Base-by-base conservation (phyloP, 2,329 filamentous ascomycete genomes). In the Penicillium sp. region DNA sequence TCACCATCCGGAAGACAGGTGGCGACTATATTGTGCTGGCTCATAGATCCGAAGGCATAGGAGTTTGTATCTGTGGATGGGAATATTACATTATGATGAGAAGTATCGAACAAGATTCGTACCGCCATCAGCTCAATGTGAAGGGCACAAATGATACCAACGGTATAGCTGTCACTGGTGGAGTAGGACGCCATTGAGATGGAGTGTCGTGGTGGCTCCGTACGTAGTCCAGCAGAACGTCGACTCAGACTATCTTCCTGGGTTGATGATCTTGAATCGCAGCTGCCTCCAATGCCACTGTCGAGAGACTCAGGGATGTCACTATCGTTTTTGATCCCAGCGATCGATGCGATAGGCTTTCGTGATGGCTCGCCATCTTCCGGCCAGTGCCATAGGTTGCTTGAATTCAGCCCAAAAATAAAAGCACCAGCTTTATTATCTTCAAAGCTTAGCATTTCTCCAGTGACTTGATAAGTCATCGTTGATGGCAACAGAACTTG, bases 361-460 rank as follows among this genome's bases (percentile, higher is more conserved):
- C 22, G 43, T 1, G 48, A 57, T 4, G 73, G 24, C 21, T 37
- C 33, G 22, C 33, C 48, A 37, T 11, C 19, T 13, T 49, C 47
- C 27, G 47, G 47, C 47, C 48, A 51, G 6, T 39, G 33, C 48
- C 48, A 46, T 26, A 46, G 14, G 19, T 46, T 16, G 14, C 1
- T 46, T 8, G 43, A 27, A 13, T 27, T 46, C 14, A 46, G 22
- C 21, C 43, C 43, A n/a, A 46, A 46, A 4, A 46, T 46, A 7
- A 27, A 46, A n/a, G 43, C 43, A 3, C 43, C 43, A 3, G 2
- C 43, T 27, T 46, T 27, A 13, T 46, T 24, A 14, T 46, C 43
- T 29, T 46, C 43, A 26, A 14, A 8, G 7, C 19, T 11, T 8
- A 27, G 43, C 21, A 0, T 16, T n/a, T 46, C 7, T 3, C 24